Evolutionary conservation across 352 stramenopile species (phyloP).

Genomic region (Pythium sp.): DNA sequence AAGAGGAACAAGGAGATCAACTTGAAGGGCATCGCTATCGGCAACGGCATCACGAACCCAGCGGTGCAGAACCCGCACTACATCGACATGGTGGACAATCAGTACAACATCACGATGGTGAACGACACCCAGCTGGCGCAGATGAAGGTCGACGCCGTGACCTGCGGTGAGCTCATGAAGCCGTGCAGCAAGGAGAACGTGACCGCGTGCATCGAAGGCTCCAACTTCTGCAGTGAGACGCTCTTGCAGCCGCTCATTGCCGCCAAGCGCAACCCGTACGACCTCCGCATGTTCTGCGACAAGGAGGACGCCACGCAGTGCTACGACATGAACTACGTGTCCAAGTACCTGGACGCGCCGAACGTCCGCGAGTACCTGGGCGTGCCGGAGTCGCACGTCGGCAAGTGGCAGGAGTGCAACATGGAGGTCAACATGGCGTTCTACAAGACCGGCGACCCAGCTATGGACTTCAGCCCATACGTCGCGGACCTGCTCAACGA

Average conservation of each 20-base stretch:
- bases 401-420: constrained; percentile 54
- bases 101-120: background rate
- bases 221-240: no score
- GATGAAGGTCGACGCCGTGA: no score
- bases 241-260: no score
- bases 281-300: constrained; percentile 32
- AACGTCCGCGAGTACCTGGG: constrained; percentile 9
- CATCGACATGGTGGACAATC: background rate
- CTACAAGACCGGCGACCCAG: no score
- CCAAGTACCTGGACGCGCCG: constrained; percentile 3
- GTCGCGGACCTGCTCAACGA: constrained; percentile 86
- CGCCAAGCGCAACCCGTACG: constrained; percentile 48
- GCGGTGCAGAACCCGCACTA: background rate
- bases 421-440: constrained; percentile 91
- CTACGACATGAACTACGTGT: no score
- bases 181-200: background rate
- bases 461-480: constrained; percentile 75
- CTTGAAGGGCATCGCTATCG: background rate
- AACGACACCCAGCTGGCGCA: no score
- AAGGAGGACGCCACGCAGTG: background rate
- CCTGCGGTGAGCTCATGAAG: background rate
- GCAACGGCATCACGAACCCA: background rate
- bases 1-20: background rate
- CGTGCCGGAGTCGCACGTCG: constrained; percentile 6
- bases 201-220: background rate